Evolutionary conservation across 805 yeast genomes (phyloP).

Genomic region (Kazachstania bromeliacearum): DNA sequence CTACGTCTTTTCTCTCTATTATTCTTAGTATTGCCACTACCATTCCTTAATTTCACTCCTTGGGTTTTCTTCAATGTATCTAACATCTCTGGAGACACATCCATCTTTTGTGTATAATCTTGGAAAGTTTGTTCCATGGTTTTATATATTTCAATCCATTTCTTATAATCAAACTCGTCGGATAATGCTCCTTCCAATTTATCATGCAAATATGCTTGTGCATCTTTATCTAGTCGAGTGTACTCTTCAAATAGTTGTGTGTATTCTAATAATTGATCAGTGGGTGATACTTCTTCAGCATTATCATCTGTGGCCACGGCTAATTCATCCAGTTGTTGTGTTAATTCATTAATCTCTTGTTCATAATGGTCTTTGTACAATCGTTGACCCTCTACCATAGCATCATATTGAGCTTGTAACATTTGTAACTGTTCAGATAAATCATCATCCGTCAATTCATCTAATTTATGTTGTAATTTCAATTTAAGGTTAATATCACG

Average conservation of each 20-base stretch:
- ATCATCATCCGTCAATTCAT: constrained; percentile 4
- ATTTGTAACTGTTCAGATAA: constrained; percentile 2
- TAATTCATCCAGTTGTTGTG: constrained; percentile 3
- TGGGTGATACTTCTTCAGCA: neutral
- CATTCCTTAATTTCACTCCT: neutral
- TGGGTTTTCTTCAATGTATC: neutral
- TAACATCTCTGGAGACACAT: neutral
- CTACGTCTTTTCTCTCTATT: neutral
- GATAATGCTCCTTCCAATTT: neutral
- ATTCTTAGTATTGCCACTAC: neutral
- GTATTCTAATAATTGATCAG: neutral
- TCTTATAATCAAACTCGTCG: neutral
- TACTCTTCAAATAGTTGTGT: neutral
- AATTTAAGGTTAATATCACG: constrained; percentile 2
- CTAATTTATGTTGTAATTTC: constrained; percentile 1
- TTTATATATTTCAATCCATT: neutral
- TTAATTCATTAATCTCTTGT: constrained; percentile 13
- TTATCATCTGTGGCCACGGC: neutral
- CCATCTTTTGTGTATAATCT: neutral
- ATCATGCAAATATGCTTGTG: neutral
- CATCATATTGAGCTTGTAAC: constrained; percentile 12
- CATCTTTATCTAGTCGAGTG: neutral
- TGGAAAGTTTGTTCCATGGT: neutral
- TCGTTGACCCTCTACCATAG: constrained; percentile 19
- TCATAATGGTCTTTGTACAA: constrained; percentile 18